Conservation (phyloP, 2,329 filamentous ascomycete species). For the Aspergillus ibericus region DNA sequence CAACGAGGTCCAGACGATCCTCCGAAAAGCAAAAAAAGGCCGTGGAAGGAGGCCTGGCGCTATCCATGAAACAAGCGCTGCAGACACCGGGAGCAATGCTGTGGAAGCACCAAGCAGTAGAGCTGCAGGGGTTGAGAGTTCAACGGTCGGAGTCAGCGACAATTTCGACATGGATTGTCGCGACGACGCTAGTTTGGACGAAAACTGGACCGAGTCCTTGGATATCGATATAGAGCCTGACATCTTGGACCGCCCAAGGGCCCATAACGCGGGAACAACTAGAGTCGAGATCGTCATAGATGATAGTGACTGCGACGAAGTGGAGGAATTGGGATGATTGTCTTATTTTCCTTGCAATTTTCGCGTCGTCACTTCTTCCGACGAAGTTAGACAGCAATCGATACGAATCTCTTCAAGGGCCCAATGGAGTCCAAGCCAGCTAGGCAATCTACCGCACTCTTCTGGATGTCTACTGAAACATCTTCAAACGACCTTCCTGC, state of each 20-base stretch:
- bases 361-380: background rate
- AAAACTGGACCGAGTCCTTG: constrained; percentile 36
- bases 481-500: constrained; percentile 54
- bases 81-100: background rate
- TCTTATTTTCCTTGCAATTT: background rate
- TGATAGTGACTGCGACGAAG: constrained; percentile 57
- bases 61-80: background rate
- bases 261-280: constrained; percentile 12
- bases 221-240: constrained; percentile 31
- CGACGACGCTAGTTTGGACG: constrained; percentile 30
- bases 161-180: constrained; percentile 15
- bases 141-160: constrained; percentile 17
- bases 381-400: constrained; percentile 20
- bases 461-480: constrained; percentile 48
- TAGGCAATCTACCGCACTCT: constrained; percentile 30
- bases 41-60: background rate
- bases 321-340: constrained; percentile 43
- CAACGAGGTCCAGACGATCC: constrained; percentile 63
- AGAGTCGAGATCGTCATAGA: constrained; percentile 50
- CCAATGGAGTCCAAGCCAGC: constrained; percentile 34
- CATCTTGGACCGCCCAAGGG: constrained; percentile 9
- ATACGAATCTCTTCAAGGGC: constrained; percentile 36
- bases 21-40: constrained; percentile 60
- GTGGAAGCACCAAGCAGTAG: background rate
- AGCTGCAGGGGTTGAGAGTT: constrained; percentile 19